phyloP scores from a whole-genome alignment of 1,284 basidiomycete species.

The Lignosus rhinocerotis region DNA sequence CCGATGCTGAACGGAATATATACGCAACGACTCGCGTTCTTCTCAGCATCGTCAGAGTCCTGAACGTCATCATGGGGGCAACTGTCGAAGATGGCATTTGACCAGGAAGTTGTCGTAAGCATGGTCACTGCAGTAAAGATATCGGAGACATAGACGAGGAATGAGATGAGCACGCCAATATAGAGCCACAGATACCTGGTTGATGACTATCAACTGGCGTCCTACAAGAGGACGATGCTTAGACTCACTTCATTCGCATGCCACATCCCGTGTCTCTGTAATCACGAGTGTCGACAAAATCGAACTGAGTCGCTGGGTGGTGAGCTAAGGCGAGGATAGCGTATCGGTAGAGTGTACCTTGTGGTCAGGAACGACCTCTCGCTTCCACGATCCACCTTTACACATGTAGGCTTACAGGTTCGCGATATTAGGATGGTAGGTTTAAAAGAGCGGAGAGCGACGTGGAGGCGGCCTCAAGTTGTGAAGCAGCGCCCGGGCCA shows the following conservation, averaged over 20 bases:
- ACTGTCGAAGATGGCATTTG: slow-evolving; percentile 83
- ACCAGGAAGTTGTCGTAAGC: slow-evolving; percentile 91
- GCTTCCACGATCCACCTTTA: slow-evolving; percentile 86
- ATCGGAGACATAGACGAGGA: slow-evolving; percentile 96
- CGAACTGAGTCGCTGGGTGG: slow-evolving; percentile 65
- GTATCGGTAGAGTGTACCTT: slow-evolving; percentile 60
- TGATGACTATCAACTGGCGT: not conserved
- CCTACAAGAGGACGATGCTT: not conserved
- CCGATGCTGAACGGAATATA: slow-evolving; percentile 88
- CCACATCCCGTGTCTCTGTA: slow-evolving; percentile 86
- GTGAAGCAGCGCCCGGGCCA: slow-evolving; percentile 48
- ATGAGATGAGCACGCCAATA: slow-evolving; percentile 89
- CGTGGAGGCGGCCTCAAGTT: slow-evolving; percentile 34
- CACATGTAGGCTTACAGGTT: slow-evolving; percentile 55
- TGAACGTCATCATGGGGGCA: slow-evolving; percentile 48
- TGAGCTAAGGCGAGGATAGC: slow-evolving; percentile 9
- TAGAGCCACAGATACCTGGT: slow-evolving; percentile 89
- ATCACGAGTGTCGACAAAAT: slow-evolving; percentile 93
- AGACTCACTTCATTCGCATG: slow-evolving; percentile 81
- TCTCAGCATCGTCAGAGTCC: not conserved
- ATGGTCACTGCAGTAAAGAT: slow-evolving; percentile 97
- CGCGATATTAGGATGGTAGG: slow-evolving; percentile 21
- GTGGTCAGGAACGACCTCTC: slow-evolving; percentile 96
- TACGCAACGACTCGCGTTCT: slow-evolving; percentile 50
- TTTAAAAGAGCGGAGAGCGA: slow-evolving; percentile 31